Base-by-base conservation (phyloP, 2,329 filamentous ascomycete genomes). In the Talaromyces sp. region DNA sequence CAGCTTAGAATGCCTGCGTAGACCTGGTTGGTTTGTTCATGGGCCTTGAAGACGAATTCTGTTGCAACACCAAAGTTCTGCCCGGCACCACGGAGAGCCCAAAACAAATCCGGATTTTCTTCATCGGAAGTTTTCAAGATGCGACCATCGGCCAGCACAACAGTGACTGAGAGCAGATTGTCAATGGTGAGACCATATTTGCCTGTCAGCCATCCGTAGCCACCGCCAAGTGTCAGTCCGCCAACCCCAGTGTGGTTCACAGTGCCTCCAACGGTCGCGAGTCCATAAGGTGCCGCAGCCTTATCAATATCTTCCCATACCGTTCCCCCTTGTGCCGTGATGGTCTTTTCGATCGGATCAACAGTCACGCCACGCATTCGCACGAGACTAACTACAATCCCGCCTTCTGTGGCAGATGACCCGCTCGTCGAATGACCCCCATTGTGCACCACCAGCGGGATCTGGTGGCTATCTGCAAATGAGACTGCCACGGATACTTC, bases 211-310 rank as follows among this genome's bases (percentile, higher is more conserved):
- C 80, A 79, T 1, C 85, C 83, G 60, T 82, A 83, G 1, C 84
- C 84, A 19, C 83, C 83, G 1, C 82, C 82, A 1, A 86, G 65
- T 0, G 80, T 78, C 14, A 86, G 70, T 0, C 82, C 85, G 2
- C 82, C 84, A 4, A 87, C 80, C 4, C 85, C 84, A 1, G 83
- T 86, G 57, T 86, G 10, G 30, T 14, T 14, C 6, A 32, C 30
- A 7, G 10, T 9, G 6, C 30, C 30, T 3, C 30, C 30, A 32
- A 32, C 30, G 30, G 30, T 32, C 10, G 30, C 30, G 10, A 32
- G 30, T 11, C 30, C 30, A 7, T 32, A 14, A 9, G 10, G 30
- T 9, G 10, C 30, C 14, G 14, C 3, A 9, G 30, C 3, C 10
- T 9, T 32, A 32, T 32, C 30, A 7, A 32, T 32, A 32, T 32